These are phyloP conservation scores for Malbranchea cinnamomea DNA, from an alignment of 2,329 filamentous ascomycete species.

Conservation along the genomic window DNA sequence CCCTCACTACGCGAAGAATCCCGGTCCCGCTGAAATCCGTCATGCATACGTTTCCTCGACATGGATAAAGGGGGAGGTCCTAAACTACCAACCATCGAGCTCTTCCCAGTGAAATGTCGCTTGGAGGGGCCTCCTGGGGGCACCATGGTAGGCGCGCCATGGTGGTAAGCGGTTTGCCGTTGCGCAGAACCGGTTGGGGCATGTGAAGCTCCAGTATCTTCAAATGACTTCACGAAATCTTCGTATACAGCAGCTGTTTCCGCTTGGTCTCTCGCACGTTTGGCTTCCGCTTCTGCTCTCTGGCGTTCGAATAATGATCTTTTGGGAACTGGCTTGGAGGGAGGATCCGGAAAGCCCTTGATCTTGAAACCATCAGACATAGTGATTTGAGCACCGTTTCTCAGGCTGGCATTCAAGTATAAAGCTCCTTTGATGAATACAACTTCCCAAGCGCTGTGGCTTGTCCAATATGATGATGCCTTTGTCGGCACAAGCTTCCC, in stretches of 20 bases:
- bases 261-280: conserved; percentile 66
- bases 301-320: conserved; percentile 81
- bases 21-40: conserved; percentile 25
- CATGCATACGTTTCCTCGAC: conserved; percentile 30
- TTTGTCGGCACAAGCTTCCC: too few relatives aligned
- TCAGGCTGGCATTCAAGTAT: too few relatives aligned
- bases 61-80: conserved; percentile 27
- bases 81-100: conserved; percentile 36
- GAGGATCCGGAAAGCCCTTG: conserved; percentile 51
- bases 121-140: conserved; percentile 35
- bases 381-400: too few relatives aligned
- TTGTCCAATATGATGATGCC: too few relatives aligned
- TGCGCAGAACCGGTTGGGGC: conserved; percentile 10
- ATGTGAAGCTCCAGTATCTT: conserved; percentile 25
- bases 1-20: conserved; percentile 24
- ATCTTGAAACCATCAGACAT: conserved; percentile 26
- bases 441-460: too few relatives aligned
- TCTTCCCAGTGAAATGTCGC: conserved; percentile 45
- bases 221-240: conserved; percentile 65
- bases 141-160: conserved; percentile 19
- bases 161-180: conserved; percentile 16
- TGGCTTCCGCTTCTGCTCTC: conserved; percentile 78
- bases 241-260: conserved; percentile 78
- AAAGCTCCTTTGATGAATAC: too few relatives aligned
- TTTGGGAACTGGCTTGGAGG: conserved; percentile 64